These are phyloP conservation scores for Mercurialis annua DNA, from an alignment of 345 rosid genomes.

Conservation along the genomic window DNA sequence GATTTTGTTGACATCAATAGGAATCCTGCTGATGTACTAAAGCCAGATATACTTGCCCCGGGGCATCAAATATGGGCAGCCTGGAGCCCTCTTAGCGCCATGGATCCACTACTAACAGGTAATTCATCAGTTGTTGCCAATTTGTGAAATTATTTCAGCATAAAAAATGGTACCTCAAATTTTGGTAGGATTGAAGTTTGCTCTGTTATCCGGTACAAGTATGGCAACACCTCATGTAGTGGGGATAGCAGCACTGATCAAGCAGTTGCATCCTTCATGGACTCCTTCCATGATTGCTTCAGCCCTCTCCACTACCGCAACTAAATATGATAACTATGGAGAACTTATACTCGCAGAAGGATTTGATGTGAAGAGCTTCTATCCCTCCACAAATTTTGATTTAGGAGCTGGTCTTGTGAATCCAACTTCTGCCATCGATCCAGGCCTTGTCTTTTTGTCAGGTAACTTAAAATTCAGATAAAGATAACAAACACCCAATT, in stretches of 20 bases:
- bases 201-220: constrained; percentile 81
- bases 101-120: constrained; percentile 56
- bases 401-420: constrained; percentile 68
- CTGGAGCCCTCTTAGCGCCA: constrained; percentile 77
- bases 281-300: constrained; percentile 80
- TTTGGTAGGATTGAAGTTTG: constrained; percentile 54
- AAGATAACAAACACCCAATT: neutral
- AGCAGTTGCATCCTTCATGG: constrained; percentile 69
- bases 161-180: neutral
- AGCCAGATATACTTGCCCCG: constrained; percentile 84
- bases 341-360: constrained; percentile 54
- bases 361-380: constrained; percentile 26
- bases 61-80: constrained; percentile 96
- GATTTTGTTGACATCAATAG: constrained; percentile 45
- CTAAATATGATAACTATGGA: constrained; percentile 45
- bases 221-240: constrained; percentile 83
- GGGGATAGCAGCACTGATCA: constrained; percentile 70
- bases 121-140: neutral
- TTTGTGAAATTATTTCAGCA: neutral
- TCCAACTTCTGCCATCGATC: constrained; percentile 67
- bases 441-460: constrained; percentile 67
- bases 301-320: constrained; percentile 73
- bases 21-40: constrained; percentile 59
- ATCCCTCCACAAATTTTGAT: constrained; percentile 56
- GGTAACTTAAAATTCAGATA: constrained; percentile 28